Evolutionary conservation across 495 filamentous ascomycete species (phyloP), one percentile per base, ranked within the genome.

Genomic region (Trypethelium eluteriae): DNA sequence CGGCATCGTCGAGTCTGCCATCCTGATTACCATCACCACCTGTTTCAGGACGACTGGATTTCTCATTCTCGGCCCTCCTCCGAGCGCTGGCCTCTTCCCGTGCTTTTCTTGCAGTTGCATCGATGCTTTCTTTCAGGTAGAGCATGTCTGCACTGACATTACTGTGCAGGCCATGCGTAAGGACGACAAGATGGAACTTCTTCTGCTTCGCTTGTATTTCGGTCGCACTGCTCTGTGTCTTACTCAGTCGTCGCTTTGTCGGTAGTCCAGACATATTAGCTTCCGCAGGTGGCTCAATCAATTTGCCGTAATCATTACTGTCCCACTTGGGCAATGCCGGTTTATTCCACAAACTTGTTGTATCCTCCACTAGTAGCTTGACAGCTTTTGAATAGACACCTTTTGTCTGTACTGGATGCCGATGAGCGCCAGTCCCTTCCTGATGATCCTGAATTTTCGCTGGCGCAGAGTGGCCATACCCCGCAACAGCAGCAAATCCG

Each of bases 71-170:
- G 59, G 80, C 81, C 14, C 32, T 59, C 53, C 32, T 59, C 7
- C 32, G 53, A 59, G 53, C 53, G 70, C 81, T 85, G 6, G 81
- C 81, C 68, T 86, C 84, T 49, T 84, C 76, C 63, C 85, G 85
- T 18, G 88, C 85, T 72, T 90, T 85, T 68, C 80, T 88, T 2
- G 86, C 86, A 36, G 90, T 86, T 39, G 87, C 85, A 76, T 98
- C 95, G 64, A 98, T 97, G 70, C 91, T 93, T 75, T 98, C 94
- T 73, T 98, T 98, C 71, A 98, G 76, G 74, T 89, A 98, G 38
- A 98, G 80, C 95, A 98, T 96, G 78, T 98, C 94, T 49, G 91
- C 86, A 2, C 95, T 92, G n/a, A 96, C 82, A 77, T 98, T 98
- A 77, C 93, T 95, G 75, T 98, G 94, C 68, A 98, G 76, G 0